Base-by-base conservation (phyloP, 139 green algal genomes). In the Chloropicon primus region DNA sequence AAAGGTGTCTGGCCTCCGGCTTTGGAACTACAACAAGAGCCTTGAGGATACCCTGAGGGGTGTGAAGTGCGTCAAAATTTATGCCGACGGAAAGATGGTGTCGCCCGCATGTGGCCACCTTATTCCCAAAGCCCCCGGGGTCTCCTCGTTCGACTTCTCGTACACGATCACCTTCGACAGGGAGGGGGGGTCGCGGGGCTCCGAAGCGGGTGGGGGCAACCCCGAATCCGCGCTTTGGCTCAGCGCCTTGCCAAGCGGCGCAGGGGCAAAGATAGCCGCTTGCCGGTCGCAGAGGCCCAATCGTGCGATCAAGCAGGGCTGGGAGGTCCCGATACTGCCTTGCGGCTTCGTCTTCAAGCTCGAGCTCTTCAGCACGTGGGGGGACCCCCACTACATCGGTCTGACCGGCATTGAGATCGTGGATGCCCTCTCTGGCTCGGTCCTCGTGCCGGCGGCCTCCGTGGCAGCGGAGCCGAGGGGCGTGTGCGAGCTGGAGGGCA, bases 11-110 rank as follows among this genome's bases (percentile, higher is more conserved):
- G 77, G 77, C 21, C 71, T 86, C 10, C 54, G 73, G 27, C 22
- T 86, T 2, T 84, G 80, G 80, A 86, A 86, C 77, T 86, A 86
- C 80, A 86, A 86, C 77, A 86, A 86, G 72, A 80, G 72, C 26
- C 21, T 54, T 1, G 54, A 54, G 2, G 83, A 84, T 77, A 82
- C 83, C 1, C 22, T 72, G 2, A 74, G 83, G 1, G 83, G 83
- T 10, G 74, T 84, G 25, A 24, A 53, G 26, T 24, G 22, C n/a
- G 53, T 81, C n/a, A 28, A 27, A 1, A 22, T 84, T 54, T 2
- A 3, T 53, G 62, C 74, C 75, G 83, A 86, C 29, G 83, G 80
- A 1, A 62, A 78, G 41, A 71, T 77, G 79, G 72, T 86, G 24
- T 80, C 79, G 0, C 80, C 83, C 0, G 41, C 77, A 10, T 73